Base-by-base conservation (phyloP, 2,329 filamentous ascomycete species). In the Periconia digitata region DNA sequence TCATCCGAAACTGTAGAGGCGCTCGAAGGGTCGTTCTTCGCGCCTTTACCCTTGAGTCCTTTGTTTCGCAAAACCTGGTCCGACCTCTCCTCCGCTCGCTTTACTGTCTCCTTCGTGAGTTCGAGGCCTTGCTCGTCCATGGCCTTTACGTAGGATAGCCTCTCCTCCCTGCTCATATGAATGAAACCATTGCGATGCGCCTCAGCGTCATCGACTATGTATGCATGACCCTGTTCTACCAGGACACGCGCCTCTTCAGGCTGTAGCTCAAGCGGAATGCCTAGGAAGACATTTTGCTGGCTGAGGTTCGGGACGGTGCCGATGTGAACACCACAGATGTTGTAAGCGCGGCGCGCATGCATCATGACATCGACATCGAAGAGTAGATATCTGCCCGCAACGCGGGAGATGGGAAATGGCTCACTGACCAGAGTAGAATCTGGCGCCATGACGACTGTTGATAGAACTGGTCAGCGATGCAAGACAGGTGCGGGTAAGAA, bases 231-330 rank as follows among this genome's bases (percentile, higher is more conserved):
- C 59, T 86, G 86, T 58, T 90, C 86, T 49, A 95, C 85, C 22
- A 99, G 80, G 45, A 94, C 74, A 55, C 85, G 82, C 3, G 87
- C 92, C 76, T 99, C 94, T 74, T 97, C 94, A 1, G 90, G 86
- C 76, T 94, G 89, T 38, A 99, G 79, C 76, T 96, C 88, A 21
- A 97, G 75, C 2, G 94, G 94, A 42, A 97, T 75, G 39, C 92
- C 90, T 49, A 92, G 82, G 68, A 97, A 97, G 49, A 96, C 82
- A 74, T 96, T 97, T 73, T 99, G 94, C 60, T 95, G 92, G 6
- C 92, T 91, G 48, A 90, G 86, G 72, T 97, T 92, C 2, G 94
- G 92, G 23, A 96, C 84, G 7, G 89, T 92, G 48, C 94, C 94
- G 50, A 89, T 85, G 46, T 96, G 79, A 24, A 94, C 87, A 54